Base-by-base conservation (phyloP, 192 early-diverging fungal genomes). In the Coemansia asiatica region DNA sequence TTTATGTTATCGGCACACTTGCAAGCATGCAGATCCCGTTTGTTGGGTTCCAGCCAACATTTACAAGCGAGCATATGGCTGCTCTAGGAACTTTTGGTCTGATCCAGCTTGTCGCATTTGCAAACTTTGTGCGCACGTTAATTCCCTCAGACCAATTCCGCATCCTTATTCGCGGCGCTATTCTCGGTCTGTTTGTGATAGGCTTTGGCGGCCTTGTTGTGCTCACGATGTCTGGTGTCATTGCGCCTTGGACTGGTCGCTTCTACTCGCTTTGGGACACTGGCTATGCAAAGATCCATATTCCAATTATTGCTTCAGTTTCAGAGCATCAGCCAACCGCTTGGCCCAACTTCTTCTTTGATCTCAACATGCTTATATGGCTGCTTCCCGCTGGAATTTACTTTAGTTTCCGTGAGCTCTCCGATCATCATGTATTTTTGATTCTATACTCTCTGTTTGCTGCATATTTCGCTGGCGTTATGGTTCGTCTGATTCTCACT, bases 261-360 rank as follows among this genome's bases (percentile, higher is more conserved):
- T 99, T 97, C 83, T 99, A 99, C 82, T 99, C 98, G 22, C 89
- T 99, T 22, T 99, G 94, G 89, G 98, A 99, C 80, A 99, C 98
- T 9, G 94, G 93, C n/a, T 99, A 99, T 67, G 98, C 98, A 57
- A 98, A 98, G 84, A 95, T 91, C 57, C 89, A 98, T 70, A 99
- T 99, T 79, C 98, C 98, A 0, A 98, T 99, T 68, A 99, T 99
- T 74, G 98, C 98, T 0, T 99, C 98, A 21, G 98, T 99, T 31
- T 98, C 97, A 6, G 98, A 99, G 79, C 98, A 99, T 83, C 98
- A 98, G 76, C 98, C 98, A 22, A 98, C 98, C 5, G 88, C 98
- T 0, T 99, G 98, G 98, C 88, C 98, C 12, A 94, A 95, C 23
- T 98, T 98, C 86, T 98, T 98, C 84, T 98, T 99, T 79, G 98